These are phyloP conservation scores for Allomyces macrogynus DNA, from an alignment of 192 early-diverging fungal genomes.

Conservation along the genomic window DNA sequence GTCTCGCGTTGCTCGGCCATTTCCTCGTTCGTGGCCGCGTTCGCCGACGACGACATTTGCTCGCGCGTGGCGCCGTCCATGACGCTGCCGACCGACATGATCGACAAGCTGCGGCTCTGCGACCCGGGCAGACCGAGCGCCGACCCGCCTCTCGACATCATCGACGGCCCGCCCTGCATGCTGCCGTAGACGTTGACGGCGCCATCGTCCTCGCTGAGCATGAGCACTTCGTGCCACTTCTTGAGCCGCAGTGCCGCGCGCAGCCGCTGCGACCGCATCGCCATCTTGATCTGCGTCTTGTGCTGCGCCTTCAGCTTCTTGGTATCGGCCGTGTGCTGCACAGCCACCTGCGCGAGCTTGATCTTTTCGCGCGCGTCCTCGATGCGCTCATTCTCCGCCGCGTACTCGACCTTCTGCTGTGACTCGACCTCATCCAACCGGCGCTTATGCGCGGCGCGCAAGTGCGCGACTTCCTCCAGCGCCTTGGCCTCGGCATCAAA, in stretches of 20 bases:
- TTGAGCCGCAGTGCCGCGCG: neutral
- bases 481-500: conserved; percentile 10
- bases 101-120: neutral
- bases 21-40: neutral
- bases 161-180: no score
- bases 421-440: conserved; percentile 8
- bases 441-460: conserved; percentile 2
- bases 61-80: no score
- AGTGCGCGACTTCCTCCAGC: conserved; percentile 8
- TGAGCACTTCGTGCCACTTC: neutral
- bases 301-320: neutral
- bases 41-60: neutral
- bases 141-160: neutral
- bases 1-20: neutral
- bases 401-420: conserved; percentile 11
- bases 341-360: conserved; percentile 2
- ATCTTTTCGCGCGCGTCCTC: conserved; percentile 3
- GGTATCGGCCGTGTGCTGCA: neutral
- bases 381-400: conserved; percentile 9
- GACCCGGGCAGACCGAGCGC: neutral
- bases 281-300: neutral
- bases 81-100: neutral
- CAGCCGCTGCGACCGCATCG: neutral
- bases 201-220: neutral
- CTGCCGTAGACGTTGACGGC: neutral